Conservation (phyloP, 148 eudicot genomes). For the Chenopodium album region DNA sequence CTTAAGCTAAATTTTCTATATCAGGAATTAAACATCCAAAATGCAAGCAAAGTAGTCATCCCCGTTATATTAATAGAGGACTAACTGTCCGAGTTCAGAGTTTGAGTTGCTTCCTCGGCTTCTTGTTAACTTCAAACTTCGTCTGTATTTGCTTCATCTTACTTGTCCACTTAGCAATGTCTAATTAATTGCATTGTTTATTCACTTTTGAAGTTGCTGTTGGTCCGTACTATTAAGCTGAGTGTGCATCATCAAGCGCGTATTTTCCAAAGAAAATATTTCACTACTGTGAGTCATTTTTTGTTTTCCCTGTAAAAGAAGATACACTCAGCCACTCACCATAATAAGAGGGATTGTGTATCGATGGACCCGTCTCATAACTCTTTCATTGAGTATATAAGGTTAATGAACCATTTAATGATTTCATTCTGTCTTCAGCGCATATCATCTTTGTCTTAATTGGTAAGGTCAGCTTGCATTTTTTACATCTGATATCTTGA, state of each 20-base stretch:
- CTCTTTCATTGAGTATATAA: neutral
- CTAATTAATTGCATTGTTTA: neutral
- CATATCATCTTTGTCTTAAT: neutral
- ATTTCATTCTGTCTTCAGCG: neutral
- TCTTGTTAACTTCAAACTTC: neutral
- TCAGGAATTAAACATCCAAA: neutral
- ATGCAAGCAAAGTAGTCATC: neutral
- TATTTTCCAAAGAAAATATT: neutral
- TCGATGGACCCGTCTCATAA: neutral
- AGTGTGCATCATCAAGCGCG: neutral
- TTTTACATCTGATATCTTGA: neutral
- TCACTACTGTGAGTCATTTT: neutral
- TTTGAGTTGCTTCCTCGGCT: neutral
- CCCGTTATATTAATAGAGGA: neutral
- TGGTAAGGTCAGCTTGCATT: neutral
- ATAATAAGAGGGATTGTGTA: neutral
- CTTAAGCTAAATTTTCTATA: neutral
- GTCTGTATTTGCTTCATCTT: neutral
- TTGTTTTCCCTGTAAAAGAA: neutral
- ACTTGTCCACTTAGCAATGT: neutral
- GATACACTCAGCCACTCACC: neutral
- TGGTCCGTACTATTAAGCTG: neutral
- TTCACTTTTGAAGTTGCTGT: neutral
- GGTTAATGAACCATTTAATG: neutral
- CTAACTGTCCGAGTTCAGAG: neutral